Evolutionary conservation across 2,329 filamentous ascomycete genomes (phyloP), one percentile per base, ranked within the genome.

Genomic region (Fusarium bactridioides): DNA sequence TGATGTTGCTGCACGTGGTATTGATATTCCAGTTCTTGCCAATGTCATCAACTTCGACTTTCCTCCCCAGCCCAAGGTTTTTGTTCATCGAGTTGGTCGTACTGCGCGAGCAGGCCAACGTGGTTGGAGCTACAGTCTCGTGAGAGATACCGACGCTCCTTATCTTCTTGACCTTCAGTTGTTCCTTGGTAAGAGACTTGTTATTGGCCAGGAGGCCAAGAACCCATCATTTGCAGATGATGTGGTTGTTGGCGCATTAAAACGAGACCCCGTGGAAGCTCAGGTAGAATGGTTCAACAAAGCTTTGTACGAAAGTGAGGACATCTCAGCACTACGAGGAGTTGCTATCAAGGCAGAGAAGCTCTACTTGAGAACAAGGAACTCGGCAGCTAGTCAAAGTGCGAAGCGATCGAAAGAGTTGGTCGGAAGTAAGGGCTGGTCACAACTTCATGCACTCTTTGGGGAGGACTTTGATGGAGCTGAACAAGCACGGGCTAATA

Each of bases 21-120:
- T 99, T 69, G 96, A 99, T 89, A 97, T 99, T 74, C 96, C 96
- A 1, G 89, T 98, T 51, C 87, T 99, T 40, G 95, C 94, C 63
- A 98, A 99, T 79, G 96, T 99, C 66, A 95, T 99, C 85, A 98
- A 99, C 85, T 99, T 97, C 82, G 95, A 98, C 79, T 99, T 99
- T 73, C 95, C 96, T 7, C 93, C 95, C 4, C 96, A 98, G 78
- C 94, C 96, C 25, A 99, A 99, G 83, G 91, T 99, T 45, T 99
- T 97, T 77, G 93, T 99, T 33, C 96, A 99, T 82, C 92, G 96
- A 79, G 96, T 99, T 51, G 96, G 96, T 77, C 92, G 96, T 83
- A 99, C 97, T 31, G 97, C 96, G 44, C 91, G 96, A 88, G 97
- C 97, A 48, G 96, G 95, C 19, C 92, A 94, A 77, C 90, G 92